These are phyloP conservation scores for Fusarium sp. DNA, from an alignment of 2,329 filamentous ascomycete species.

Conservation along the genomic window DNA sequence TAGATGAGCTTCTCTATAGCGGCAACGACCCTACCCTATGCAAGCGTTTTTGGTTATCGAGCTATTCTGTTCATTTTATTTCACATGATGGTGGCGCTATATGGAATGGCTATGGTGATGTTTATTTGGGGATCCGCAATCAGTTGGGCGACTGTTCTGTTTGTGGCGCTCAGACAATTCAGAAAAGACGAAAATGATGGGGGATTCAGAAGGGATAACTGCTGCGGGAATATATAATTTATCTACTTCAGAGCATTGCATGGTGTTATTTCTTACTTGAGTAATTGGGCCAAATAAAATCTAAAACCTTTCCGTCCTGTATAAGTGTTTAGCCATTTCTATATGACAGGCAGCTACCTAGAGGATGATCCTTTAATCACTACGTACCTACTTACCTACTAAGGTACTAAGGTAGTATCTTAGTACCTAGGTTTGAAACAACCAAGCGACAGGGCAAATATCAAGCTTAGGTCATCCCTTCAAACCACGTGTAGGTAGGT, in stretches of 20 bases:
- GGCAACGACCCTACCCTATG: background rate
- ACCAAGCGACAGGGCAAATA: background rate
- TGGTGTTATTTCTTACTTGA: slow-evolving; percentile 16
- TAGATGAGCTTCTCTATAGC: background rate
- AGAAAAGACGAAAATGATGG: slow-evolving; percentile 4
- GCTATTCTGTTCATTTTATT: slow-evolving; percentile 18
- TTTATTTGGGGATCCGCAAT: slow-evolving; percentile 14
- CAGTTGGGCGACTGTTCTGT: slow-evolving; percentile 17
- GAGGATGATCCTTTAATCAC: background rate
- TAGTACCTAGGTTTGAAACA: background rate
- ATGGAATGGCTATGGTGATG: slow-evolving; percentile 23
- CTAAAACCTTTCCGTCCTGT: background rate
- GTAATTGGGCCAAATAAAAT: background rate
- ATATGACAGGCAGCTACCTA: background rate
- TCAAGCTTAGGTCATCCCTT: background rate
- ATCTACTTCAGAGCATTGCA: slow-evolving; percentile 10
- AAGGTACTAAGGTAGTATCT: background rate
- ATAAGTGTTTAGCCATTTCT: background rate
- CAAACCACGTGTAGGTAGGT: background rate
- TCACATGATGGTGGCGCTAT: slow-evolving; percentile 32
- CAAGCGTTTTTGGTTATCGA: slow-evolving; percentile 13
- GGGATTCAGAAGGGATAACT: slow-evolving; percentile 18
- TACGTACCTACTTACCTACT: background rate
- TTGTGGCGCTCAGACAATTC: slow-evolving; percentile 42
- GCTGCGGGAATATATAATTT: background rate